phyloP scores from a whole-genome alignment of 108 stramenopile genomes.

The Heterococcus sp. region DNA sequence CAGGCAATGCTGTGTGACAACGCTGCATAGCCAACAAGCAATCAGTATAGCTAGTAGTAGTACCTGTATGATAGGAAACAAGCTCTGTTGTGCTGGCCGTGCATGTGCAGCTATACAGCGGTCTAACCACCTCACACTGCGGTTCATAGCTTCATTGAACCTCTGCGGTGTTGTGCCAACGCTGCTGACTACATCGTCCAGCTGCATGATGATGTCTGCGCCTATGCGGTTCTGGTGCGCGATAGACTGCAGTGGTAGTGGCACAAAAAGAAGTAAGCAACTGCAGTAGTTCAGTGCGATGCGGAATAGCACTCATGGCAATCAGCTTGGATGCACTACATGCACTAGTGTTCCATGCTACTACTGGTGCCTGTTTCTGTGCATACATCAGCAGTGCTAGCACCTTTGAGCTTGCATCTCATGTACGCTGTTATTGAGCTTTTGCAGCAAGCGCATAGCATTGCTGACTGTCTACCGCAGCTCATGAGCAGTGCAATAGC shows the following conservation, averaged over 20 bases:
- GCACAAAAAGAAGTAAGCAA: not conserved
- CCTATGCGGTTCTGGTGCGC: slow-evolving; percentile 69
- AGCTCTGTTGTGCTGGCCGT: slow-evolving; percentile 50
- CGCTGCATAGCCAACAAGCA: too few relatives aligned
- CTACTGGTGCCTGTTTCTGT: too few relatives aligned
- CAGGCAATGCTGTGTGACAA: too few relatives aligned
- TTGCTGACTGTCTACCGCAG: not conserved
- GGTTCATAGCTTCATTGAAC: slow-evolving; percentile 77
- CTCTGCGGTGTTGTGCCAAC: slow-evolving; percentile 59
- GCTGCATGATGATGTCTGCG: slow-evolving; percentile 93
- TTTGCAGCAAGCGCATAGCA: not conserved
- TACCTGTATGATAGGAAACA: slow-evolving; percentile 63
- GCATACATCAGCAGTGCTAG: too few relatives aligned
- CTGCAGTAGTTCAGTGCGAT: not conserved
- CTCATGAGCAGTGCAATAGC: not conserved
- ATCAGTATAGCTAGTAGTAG: slow-evolving; percentile 21
- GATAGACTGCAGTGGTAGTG: not conserved
- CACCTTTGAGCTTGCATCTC: too few relatives aligned
- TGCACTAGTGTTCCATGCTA: too few relatives aligned
- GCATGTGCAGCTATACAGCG: slow-evolving; percentile 81
- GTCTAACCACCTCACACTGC: slow-evolving; percentile 92
- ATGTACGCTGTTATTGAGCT: too few relatives aligned
- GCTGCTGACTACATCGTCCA: slow-evolving; percentile 89
- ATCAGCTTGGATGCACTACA: not conserved
- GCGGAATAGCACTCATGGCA: not conserved